phyloP scores from a whole-genome alignment of 2,329 filamentous ascomycete genomes.

The Teratosphaeria destructans region DNA sequence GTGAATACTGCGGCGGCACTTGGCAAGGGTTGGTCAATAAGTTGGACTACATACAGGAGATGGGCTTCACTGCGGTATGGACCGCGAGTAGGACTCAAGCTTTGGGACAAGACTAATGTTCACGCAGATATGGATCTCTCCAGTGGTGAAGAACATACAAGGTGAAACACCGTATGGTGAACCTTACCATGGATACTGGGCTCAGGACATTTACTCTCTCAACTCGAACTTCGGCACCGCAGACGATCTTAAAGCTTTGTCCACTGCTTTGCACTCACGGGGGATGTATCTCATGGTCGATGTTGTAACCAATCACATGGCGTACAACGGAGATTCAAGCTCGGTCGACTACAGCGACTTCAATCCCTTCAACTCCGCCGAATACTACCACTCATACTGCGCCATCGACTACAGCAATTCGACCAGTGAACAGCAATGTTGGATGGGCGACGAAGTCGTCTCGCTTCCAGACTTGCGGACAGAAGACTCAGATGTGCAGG shows the following conservation, averaged over 20 bases:
- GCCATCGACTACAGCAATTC: slow-evolving; percentile 41
- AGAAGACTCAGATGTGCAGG: slow-evolving; percentile 29
- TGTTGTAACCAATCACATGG: slow-evolving; percentile 37
- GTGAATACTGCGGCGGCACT: slow-evolving; percentile 38
- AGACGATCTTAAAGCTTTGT: slow-evolving; percentile 34
- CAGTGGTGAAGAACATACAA: slow-evolving; percentile 30
- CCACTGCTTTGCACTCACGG: slow-evolving; percentile 32
- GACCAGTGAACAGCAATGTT: slow-evolving; percentile 2
- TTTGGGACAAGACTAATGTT: background rate
- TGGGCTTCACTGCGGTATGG: slow-evolving; percentile 34
- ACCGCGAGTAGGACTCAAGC: background rate
- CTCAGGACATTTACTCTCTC: slow-evolving; percentile 33
- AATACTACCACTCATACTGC: slow-evolving; percentile 35
- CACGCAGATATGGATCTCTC: slow-evolving; percentile 27
- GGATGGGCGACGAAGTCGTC: background rate
- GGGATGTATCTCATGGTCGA: slow-evolving; percentile 43
- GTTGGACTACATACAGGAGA: slow-evolving; percentile 40
- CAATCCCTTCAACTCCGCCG: slow-evolving; percentile 29
- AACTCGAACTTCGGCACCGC: slow-evolving; percentile 38
- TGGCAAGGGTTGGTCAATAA: slow-evolving; percentile 34
- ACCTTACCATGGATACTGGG: slow-evolving; percentile 41
- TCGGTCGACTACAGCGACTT: slow-evolving; percentile 25
- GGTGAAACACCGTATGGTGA: slow-evolving; percentile 28
- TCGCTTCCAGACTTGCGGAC: slow-evolving; percentile 37
- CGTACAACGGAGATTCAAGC: slow-evolving; percentile 19